These are phyloP conservation scores for Ogataea trehaloabstinens DNA, from an alignment of 805 yeast species.

Conservation along the genomic window DNA sequence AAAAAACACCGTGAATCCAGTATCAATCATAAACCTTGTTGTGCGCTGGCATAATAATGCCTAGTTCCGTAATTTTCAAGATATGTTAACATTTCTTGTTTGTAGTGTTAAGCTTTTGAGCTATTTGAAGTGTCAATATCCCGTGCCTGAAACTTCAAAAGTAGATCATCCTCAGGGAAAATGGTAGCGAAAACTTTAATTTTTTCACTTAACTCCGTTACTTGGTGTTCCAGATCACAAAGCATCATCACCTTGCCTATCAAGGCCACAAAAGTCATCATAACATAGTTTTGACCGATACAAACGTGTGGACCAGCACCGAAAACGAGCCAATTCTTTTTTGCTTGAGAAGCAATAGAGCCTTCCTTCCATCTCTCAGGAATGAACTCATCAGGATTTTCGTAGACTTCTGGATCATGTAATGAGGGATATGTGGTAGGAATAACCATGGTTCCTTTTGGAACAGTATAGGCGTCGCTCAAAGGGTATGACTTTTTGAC, in stretches of 20 bases:
- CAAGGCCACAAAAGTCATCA: constrained; percentile 83
- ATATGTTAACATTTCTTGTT: too few relatives aligned
- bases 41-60: too few relatives aligned
- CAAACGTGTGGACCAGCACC: constrained; percentile 98
- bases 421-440: constrained; percentile 94
- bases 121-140: too few relatives aligned
- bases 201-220: constrained; percentile 83
- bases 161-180: constrained; percentile 94
- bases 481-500: constrained; percentile 86
- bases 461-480: constrained; percentile 80
- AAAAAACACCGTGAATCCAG: too few relatives aligned
- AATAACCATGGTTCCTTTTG: constrained; percentile 95
- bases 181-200: constrained; percentile 97
- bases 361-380: constrained; percentile 95
- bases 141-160: constrained; percentile 68
- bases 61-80: too few relatives aligned
- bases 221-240: constrained; percentile 77
- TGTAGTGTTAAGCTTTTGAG: too few relatives aligned
- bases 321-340: constrained; percentile 93
- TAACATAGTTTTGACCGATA: constrained; percentile 90
- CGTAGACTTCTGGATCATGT: constrained; percentile 96
- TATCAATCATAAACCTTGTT: too few relatives aligned
- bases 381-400: constrained; percentile 87
- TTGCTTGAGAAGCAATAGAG: constrained; percentile 68
- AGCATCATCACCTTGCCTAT: constrained; percentile 86